Conservation (phyloP, 2,329 filamentous ascomycete species). For the Monosporascus sp. region DNA sequence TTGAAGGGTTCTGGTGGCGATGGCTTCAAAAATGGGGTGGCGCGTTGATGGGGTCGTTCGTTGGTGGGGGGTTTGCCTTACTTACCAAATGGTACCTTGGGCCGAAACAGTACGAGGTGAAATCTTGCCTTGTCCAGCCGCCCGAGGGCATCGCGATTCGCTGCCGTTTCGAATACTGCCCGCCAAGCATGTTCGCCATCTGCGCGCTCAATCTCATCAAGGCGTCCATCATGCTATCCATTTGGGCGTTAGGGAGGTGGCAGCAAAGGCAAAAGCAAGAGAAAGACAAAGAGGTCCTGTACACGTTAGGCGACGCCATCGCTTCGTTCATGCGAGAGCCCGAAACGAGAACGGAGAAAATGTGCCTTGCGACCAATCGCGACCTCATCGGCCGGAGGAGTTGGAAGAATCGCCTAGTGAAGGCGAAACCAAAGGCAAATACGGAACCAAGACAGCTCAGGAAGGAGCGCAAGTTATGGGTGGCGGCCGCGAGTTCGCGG, state of each 20-base stretch:
- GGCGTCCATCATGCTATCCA: slow-evolving; percentile 10
- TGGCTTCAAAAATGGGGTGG: too few species aligned
- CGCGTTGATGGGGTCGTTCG: too few species aligned
- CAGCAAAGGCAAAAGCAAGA: not conserved
- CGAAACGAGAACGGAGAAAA: slow-evolving; percentile 15
- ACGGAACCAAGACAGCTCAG: slow-evolving; percentile 4
- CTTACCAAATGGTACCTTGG: slow-evolving; percentile 19
- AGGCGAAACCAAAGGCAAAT: not conserved
- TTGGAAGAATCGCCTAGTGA: slow-evolving; percentile 3
- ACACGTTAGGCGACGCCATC: slow-evolving; percentile 24
- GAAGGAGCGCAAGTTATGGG: slow-evolving; percentile 3
- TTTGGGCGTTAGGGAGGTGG: slow-evolving; percentile 11
- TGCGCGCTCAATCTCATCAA: slow-evolving; percentile 17
- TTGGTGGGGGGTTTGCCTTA: too few species aligned
- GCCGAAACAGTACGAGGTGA: slow-evolving; percentile 14
- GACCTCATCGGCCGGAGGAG: slow-evolving; percentile 6
- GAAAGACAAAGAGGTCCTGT: slow-evolving; percentile 6
- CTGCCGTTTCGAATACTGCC: slow-evolving; percentile 20
- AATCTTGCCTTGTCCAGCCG: slow-evolving; percentile 16
- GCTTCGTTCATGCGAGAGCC: slow-evolving; percentile 20
- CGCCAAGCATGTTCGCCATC: slow-evolving; percentile 14
- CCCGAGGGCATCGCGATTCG: slow-evolving; percentile 1
- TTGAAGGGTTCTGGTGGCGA: too few species aligned
- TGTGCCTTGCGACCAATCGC: slow-evolving; percentile 18
- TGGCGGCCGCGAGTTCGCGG: slow-evolving; percentile 5